Conservation (phyloP, 78 protist species). For the Ministeria vibrans region DNA sequence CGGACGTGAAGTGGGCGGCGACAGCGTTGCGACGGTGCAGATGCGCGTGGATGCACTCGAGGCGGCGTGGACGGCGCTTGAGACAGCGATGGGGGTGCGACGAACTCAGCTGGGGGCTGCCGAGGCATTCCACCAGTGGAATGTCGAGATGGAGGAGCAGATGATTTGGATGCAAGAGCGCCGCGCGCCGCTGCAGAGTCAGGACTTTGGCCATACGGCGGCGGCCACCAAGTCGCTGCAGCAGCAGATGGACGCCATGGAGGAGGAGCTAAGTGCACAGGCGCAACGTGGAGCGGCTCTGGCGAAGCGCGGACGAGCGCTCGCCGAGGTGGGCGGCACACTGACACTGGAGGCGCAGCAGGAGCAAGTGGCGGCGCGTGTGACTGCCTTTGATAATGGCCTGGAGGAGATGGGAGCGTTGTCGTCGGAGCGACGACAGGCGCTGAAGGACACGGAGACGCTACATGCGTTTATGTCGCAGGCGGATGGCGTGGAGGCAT, state of each 20-base stretch:
- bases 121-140: not conserved
- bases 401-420: not conserved
- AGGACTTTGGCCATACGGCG: too few relatives aligned
- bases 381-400: not conserved
- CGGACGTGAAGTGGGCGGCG: not conserved
- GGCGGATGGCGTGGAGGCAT: not conserved
- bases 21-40: not conserved
- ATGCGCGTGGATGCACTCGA: not conserved
- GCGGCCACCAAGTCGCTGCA: too few relatives aligned
- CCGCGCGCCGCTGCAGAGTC: too few relatives aligned
- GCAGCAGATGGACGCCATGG: too few relatives aligned
- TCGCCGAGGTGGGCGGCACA: too few relatives aligned
- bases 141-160: conserved; percentile 3
- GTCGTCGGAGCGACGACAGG: not conserved
- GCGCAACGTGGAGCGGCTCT: too few relatives aligned
- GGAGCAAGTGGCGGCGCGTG: not conserved
- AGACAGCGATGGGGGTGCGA: not conserved
- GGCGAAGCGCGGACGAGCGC: too few relatives aligned
- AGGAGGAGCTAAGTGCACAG: too few relatives aligned
- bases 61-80: not conserved
- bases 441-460: not conserved
- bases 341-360: too few relatives aligned
- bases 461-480: not conserved
- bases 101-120: not conserved
- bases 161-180: not conserved